Conservation (phyloP, 139 green algal genomes). For the Penium margaritaceum region DNA sequence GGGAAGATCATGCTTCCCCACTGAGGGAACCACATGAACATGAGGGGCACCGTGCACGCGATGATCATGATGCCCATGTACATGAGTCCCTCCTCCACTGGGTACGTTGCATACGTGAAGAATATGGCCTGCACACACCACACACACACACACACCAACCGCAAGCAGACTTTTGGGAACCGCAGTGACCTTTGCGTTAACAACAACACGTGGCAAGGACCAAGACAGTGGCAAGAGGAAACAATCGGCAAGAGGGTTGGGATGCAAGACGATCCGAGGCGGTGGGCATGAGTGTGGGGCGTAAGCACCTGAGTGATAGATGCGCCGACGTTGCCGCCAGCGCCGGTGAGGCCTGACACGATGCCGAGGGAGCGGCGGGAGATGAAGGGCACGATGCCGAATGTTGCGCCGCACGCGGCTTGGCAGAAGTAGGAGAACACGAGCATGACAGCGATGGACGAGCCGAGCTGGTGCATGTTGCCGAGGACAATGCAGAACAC, state of each 20-base stretch:
- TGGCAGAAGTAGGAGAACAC: slow-evolving; percentile 75
- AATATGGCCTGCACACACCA: slow-evolving; percentile 20
- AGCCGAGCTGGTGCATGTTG: slow-evolving; percentile 51
- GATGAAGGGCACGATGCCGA: slow-evolving; percentile 82
- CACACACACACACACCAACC: too few relatives aligned
- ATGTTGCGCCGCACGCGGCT: slow-evolving; percentile 56
- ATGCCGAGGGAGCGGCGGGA: slow-evolving; percentile 74
- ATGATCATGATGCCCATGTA: slow-evolving; percentile 86
- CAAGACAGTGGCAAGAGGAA: too few relatives aligned
- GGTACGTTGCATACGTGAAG: slow-evolving; percentile 25
- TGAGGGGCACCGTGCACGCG: slow-evolving; percentile 58
- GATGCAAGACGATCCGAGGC: too few relatives aligned
- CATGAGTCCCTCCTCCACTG: slow-evolving; percentile 60
- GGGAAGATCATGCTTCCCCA: slow-evolving; percentile 80
- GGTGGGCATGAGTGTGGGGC: too few relatives aligned
- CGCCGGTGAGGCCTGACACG: slow-evolving; percentile 79
- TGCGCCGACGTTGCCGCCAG: slow-evolving; percentile 79
- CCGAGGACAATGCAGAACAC: slow-evolving; percentile 32
- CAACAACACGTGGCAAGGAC: too few relatives aligned
- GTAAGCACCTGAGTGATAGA: slow-evolving; percentile 29
- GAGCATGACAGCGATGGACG: slow-evolving; percentile 75
- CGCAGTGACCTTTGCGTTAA: too few relatives aligned
- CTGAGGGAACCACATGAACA: slow-evolving; percentile 81
- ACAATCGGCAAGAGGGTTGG: too few relatives aligned
- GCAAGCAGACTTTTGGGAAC: too few relatives aligned